Evolutionary conservation across 208 protist genomes (phyloP).

Genomic region (Kentomonas sorsogonicus): DNA sequence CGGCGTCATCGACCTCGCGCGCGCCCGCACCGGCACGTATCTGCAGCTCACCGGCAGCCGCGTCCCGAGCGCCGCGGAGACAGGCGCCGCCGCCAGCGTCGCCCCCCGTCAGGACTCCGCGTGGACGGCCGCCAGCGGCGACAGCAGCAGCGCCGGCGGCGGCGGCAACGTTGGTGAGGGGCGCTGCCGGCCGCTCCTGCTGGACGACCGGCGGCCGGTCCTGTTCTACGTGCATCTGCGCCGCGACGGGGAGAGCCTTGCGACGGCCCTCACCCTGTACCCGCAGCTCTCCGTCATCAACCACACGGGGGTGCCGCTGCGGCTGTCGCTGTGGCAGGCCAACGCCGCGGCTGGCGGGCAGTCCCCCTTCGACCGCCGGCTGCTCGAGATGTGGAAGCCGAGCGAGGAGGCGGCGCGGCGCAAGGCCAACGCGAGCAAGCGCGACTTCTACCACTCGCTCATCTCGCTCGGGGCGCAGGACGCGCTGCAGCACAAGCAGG

Average conservation of each 20-base stretch:
- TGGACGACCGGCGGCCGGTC: constrained; percentile 34
- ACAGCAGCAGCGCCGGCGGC: background rate
- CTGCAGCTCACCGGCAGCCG: constrained; percentile 8
- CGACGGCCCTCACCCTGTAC: constrained; percentile 48
- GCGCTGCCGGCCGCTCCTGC: background rate
- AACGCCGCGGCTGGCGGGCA: constrained; percentile 41
- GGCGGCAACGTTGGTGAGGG: background rate
- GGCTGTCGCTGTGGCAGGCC: constrained; percentile 49
- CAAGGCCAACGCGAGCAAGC: constrained; percentile 8
- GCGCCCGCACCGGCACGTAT: background rate
- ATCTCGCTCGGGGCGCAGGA: constrained; percentile 50
- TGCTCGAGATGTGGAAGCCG: constrained; percentile 32
- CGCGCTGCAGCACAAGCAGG: constrained; percentile 44
- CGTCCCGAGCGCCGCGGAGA: background rate
- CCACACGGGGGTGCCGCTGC: constrained; percentile 61
- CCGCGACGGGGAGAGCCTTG: constrained; percentile 35
- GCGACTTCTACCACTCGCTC: constrained; percentile 28
- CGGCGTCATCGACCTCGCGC: background rate
- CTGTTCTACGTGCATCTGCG: constrained; percentile 47
- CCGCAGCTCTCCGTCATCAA: constrained; percentile 66
- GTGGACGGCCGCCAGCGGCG: background rate
- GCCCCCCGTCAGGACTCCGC: background rate
- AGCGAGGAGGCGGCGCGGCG: constrained; percentile 12
- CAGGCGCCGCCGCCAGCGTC: background rate
- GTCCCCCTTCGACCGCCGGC: constrained; percentile 22